Conservation (phyloP, 371 early-diverging fungal genomes). For the Mucor velutinosus region DNA sequence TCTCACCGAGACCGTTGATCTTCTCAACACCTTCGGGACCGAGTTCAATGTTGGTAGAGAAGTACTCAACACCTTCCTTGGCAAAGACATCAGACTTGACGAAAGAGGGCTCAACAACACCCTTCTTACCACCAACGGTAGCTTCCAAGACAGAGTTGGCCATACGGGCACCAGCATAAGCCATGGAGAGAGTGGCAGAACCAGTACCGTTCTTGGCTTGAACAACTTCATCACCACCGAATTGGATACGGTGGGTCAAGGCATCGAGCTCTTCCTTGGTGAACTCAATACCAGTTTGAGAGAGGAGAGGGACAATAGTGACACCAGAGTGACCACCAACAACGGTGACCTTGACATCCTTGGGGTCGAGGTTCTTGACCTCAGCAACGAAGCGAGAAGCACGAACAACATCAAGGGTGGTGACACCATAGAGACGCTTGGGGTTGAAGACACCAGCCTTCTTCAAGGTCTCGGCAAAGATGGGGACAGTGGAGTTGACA, state of each 20-base stretch:
- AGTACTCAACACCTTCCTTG: conserved; percentile 79
- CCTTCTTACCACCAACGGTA: conserved; percentile 81
- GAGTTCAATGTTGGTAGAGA: conserved; percentile 95
- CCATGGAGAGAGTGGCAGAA: conserved; percentile 98
- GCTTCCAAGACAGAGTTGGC: conserved; percentile 93
- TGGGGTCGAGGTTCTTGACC: conserved; percentile 74
- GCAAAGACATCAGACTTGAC: conserved; percentile 84
- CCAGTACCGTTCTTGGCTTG: conserved; percentile 99
- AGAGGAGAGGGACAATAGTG: conserved; percentile 97
- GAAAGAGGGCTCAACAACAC: conserved; percentile 92
- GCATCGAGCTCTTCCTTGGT: conserved; percentile 90
- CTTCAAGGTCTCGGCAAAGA: conserved; percentile 97
- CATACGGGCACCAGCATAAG: conserved; percentile 96
- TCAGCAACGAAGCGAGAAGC: conserved; percentile 96
- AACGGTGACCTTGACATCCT: conserved; percentile 84
- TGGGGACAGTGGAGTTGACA: conserved; percentile 99
- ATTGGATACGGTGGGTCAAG: conserved; percentile 97
- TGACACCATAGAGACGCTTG: conserved; percentile 96
- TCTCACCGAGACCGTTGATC: conserved; percentile 86
- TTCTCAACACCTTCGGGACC: conserved; percentile 93
- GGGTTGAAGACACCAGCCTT: conserved; percentile 93
- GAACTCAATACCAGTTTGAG: conserved; percentile 83
- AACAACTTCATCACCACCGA: conserved; percentile 99
- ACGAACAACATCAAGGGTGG: conserved; percentile 97
- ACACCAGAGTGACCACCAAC: conserved; percentile 99